Evolutionary conservation across 371 early-diverging fungal species (phyloP), one percentile per base, ranked within the genome.

Genomic region (Mucor velutinosus): DNA sequence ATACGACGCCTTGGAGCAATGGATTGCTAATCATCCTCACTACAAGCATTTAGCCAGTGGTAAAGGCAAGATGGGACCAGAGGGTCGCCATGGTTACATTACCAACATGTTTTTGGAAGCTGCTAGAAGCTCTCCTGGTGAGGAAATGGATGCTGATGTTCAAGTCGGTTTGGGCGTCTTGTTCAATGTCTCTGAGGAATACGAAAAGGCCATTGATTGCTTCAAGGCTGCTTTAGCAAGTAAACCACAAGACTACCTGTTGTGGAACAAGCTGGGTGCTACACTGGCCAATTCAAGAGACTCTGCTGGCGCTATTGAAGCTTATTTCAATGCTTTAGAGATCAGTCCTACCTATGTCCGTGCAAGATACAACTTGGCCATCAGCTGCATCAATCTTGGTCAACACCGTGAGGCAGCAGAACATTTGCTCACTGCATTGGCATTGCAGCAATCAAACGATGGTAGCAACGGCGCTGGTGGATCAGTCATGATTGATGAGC

Each of bases 231-330:
- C 97, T 35, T 73, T 98, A 32, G 81, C 85, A 21, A 82, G 83
- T 23, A 79, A 89, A 21, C 97, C 97, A 11, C 85, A 92, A 59
- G 96, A 97, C 73, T 95, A 95, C 80, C 81, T 93, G 72, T 84
- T 96, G 43, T 97, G 96, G 95, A 96, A 96, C 83, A 92, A 92
- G 66, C 83, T 97, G 25, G 98, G 97, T 30, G 97, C 98, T 6
- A 98, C 96, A 0, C 84, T 94, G 51, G 96, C 97, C 27, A 97
- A 97, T 72, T 86, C 90, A 3, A 80, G 86, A 29, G 77, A 89
- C 55, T 82, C 90, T n/a, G 64, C 76, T 12, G 79, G 87, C n/a
- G 97, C 97, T 3, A 89, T 97, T 12, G 94, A 94, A 23, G 95
- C 96, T 23, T 98, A 98, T 74, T 92, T 88, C 63, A 83, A 87